Evolutionary conservation across 2,329 filamentous ascomycete genomes (phyloP), one percentile per base, ranked within the genome.

Genomic region (Colletotrichum eleusines): DNA sequence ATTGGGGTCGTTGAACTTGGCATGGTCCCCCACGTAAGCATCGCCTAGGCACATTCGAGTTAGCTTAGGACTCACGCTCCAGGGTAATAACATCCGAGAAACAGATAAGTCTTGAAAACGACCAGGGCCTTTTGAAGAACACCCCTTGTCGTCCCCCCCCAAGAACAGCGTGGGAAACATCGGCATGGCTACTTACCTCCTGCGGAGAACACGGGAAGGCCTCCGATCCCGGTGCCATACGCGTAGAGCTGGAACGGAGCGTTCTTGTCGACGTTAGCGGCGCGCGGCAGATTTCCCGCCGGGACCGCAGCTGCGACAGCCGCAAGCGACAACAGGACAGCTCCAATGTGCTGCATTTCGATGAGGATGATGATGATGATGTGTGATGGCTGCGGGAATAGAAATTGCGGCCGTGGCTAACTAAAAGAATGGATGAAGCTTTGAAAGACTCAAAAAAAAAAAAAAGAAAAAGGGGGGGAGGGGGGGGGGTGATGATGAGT

Each of bases 171-270:
- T n/a, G n/a, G n/a, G n/a, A n/a, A n/a, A n/a, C n/a, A n/a, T n/a
- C n/a, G n/a, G n/a, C 60, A 23, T 42, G 18, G 28, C 35, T 65
- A 78, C 76, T 72, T 23, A 78, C 76, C 73, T 23, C 74, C 72
- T 18, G 71, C 69, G 40, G 73, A 75, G 65, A 77, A 75, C 26
- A 78, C 28, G 9, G 74, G 66, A 3, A 75, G 71, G 8, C 77
- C 76, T 8, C 75, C 69, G 55, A 78, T 76, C 18, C 73, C 73
- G 6, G 61, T 20, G 26, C 77, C 76, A 58, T 77, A 78, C 59
- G 75, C 77, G 48, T 76, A 78, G 11, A 78, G 65, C n/a, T 73
- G 66, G 63, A 78, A 78, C 3, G 58, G 68, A 7, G 58, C 66
- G 11, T 26, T 59, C 3, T 75, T 50, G 31, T 63, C 51, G 1